Base-by-base conservation (phyloP, 2,329 filamentous ascomycete genomes). In the Davidsoniella eucalypti region DNA sequence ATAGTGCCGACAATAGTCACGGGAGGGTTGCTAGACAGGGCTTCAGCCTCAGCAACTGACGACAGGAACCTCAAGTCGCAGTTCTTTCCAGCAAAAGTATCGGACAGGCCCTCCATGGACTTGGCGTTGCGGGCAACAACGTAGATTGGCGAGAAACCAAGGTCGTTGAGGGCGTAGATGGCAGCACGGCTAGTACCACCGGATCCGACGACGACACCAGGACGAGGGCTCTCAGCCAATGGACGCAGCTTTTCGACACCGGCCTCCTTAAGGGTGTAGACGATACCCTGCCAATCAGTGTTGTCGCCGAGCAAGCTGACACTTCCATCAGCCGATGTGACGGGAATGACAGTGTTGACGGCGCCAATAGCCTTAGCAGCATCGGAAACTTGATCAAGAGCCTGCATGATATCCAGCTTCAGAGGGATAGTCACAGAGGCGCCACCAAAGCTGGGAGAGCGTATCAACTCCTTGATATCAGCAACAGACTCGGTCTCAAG, bases 261-360 rank as follows among this genome's bases (percentile, higher is more conserved):
- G 2, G 78, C 80, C 40, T 76, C 76, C 52, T 75, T 77, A 17
- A 98, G 74, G 3, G 85, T 81, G 57, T 83, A 77, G 2, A 84
- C 78, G 79, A 98, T 98, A 55, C 92, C 92, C 59, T 79, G 75
- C 83, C 87, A 98, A 67, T 98, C 92, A 10, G 92, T 98, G 65
- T 98, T 98, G 62, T 88, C 84, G 41, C 92, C 92, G 14, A 84
- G 64, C 2, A 96, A 47, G 17, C 51, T 38, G 29, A 47, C 44
- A 3, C 25, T 21, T 6, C 17, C 47, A 43, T 29, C 66, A 61
- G 61, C 60, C 12, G 45, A 49, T 26, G 47, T 45, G 2, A 76
- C 61, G 0, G 84, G 80, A 25, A 94, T 77, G 59, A 98, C 82
- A 16, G 92, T 98, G 67, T 98, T 98, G 55, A 96, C 83, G 2